Evolutionary conservation across 768 basidiomycete species (phyloP).

Genomic region (Kwoniella pini): DNA sequence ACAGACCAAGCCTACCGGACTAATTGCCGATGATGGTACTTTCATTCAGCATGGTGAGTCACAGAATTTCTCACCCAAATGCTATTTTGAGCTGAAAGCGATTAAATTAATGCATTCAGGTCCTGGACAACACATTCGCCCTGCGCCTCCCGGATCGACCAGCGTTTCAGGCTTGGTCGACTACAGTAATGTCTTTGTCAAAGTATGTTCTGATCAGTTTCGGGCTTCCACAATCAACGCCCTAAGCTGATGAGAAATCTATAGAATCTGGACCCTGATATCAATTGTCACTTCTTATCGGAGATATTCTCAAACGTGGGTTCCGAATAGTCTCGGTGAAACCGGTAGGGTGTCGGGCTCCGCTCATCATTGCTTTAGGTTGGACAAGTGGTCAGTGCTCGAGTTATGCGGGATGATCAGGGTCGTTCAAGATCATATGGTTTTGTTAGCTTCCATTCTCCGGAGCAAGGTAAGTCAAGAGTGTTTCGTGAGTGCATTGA

Average conservation of each 20-base stretch:
- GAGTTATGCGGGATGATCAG: slow-evolving; percentile 91
- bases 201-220: slow-evolving; percentile 16
- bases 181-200: slow-evolving; percentile 44
- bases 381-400: slow-evolving; percentile 41
- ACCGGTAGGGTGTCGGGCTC: too few relatives aligned
- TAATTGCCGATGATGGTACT: slow-evolving; percentile 37
- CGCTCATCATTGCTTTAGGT: too few relatives aligned
- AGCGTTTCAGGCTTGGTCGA: slow-evolving; percentile 44
- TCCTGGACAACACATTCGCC: slow-evolving; percentile 45
- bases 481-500: neutral
- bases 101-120: too few relatives aligned
- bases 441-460: slow-evolving; percentile 75
- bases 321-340: neutral
- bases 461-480: slow-evolving; percentile 38
- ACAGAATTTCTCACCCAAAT: neutral
- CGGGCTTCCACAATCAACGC: too few relatives aligned
- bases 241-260: neutral
- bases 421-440: slow-evolving; percentile 93
- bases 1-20: slow-evolving; percentile 27
- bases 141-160: slow-evolving; percentile 41
- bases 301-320: slow-evolving; percentile 37
- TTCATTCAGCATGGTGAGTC: slow-evolving; percentile 40
- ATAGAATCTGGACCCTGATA: slow-evolving; percentile 45
- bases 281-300: slow-evolving; percentile 35
- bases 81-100: too few relatives aligned